These are phyloP conservation scores for Fusarium sterilihyphosum DNA, from an alignment of 2,329 filamentous ascomycete species.

Conservation along the genomic window DNA sequence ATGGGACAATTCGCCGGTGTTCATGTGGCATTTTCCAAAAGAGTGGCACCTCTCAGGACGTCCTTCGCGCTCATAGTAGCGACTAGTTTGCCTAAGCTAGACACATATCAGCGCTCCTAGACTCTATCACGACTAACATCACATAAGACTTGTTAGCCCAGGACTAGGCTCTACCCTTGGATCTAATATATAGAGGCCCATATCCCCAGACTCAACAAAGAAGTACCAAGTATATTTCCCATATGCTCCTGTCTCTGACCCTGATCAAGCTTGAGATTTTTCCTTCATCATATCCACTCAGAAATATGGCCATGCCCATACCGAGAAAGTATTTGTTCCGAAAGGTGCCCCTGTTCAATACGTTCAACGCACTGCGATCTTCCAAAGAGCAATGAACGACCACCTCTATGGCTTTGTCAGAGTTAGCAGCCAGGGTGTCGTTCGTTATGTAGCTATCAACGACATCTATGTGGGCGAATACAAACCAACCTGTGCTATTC, in stretches of 20 bases:
- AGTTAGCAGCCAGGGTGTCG: background rate
- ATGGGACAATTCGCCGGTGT: background rate
- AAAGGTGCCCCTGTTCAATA: slow-evolving; percentile 4
- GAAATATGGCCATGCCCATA: background rate
- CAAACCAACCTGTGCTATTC: background rate
- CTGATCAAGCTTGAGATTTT: background rate
- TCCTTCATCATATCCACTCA: background rate
- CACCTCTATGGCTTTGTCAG: background rate
- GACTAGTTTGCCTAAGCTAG: background rate
- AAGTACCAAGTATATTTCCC: slow-evolving; percentile 1
- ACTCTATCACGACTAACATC: background rate
- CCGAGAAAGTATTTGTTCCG: background rate
- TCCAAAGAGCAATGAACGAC: background rate
- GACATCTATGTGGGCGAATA: slow-evolving; percentile 8
- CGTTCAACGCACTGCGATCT: background rate
- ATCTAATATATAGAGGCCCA: background rate
- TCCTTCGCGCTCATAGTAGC: background rate
- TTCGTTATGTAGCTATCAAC: background rate
- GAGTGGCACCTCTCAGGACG: background rate
- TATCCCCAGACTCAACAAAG: background rate
- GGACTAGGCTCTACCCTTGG: background rate
- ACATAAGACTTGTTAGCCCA: background rate
- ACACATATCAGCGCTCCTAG: background rate
- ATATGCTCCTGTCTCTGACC: background rate
- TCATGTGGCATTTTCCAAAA: background rate